These are phyloP conservation scores for Fusarium penzigii DNA, from an alignment of 2,329 filamentous ascomycete species.

Conservation along the genomic window DNA sequence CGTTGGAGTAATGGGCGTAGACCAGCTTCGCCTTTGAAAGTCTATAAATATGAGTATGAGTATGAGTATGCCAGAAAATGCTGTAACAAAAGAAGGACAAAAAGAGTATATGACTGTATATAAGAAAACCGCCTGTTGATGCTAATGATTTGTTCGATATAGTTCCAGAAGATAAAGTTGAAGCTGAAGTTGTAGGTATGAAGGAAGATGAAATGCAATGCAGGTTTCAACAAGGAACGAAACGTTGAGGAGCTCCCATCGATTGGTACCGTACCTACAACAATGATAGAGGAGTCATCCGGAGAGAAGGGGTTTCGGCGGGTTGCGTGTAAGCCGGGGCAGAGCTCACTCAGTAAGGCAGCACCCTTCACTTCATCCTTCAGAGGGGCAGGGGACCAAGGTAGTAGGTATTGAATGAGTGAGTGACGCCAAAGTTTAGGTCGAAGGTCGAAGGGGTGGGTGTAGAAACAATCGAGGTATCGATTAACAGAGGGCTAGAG, in stretches of 20 bases:
- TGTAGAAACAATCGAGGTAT: neutral
- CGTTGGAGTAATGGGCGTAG: constrained; percentile 24
- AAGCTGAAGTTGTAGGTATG: neutral
- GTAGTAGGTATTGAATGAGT: too few relatives aligned
- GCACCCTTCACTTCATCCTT: too few relatives aligned
- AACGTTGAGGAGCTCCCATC: neutral
- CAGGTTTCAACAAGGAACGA: neutral
- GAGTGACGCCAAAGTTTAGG: too few relatives aligned
- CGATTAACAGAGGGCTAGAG: neutral
- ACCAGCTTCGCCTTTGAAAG: constrained; percentile 28
- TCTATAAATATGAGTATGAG: constrained; percentile 19
- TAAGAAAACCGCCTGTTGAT: neutral
- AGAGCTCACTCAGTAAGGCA: too few relatives aligned
- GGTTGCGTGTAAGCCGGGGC: neutral
- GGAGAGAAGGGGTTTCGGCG: neutral
- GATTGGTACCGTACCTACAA: neutral
- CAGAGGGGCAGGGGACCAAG: too few relatives aligned
- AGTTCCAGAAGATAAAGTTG: neutral
- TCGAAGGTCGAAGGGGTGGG: neutral
- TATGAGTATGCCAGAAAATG: constrained; percentile 11
- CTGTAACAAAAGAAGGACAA: constrained; percentile 15
- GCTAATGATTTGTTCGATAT: neutral
- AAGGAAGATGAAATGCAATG: neutral
- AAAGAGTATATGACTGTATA: neutral
- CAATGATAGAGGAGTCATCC: neutral